phyloP scores from a whole-genome alignment of 805 yeast species.

The Candida suzukii region DNA sequence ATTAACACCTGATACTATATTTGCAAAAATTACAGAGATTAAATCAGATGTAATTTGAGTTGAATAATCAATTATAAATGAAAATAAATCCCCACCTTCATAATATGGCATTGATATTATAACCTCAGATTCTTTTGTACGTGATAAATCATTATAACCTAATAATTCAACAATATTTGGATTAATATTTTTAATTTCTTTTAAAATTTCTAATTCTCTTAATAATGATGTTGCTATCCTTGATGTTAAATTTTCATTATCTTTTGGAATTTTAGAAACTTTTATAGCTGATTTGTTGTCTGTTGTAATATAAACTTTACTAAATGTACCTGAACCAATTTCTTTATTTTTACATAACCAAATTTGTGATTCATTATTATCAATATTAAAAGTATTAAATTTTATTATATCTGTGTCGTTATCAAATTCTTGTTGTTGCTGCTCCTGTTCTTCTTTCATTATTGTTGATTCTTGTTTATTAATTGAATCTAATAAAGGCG shows the following conservation, averaged over 20 bases:
- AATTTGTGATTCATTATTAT: slow-evolving; percentile 10
- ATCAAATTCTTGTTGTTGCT: not conserved
- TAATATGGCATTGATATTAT: slow-evolving; percentile 67
- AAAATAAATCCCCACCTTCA: slow-evolving; percentile 79
- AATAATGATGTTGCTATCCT: slow-evolving; percentile 54
- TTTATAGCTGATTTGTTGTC: slow-evolving; percentile 60
- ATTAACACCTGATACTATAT: slow-evolving; percentile 59
- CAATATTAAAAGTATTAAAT: slow-evolving; percentile 7
- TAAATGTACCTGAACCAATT: slow-evolving; percentile 65
- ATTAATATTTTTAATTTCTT: slow-evolving; percentile 36
- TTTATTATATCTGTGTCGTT: slow-evolving; percentile 1
- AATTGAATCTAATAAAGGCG: too few relatives aligned
- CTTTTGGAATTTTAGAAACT: slow-evolving; percentile 36
- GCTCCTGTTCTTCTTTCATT: slow-evolving; percentile 4
- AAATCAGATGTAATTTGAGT: slow-evolving; percentile 38
- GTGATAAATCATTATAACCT: slow-evolving; percentile 38
- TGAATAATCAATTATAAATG: slow-evolving; percentile 43
- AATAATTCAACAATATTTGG: slow-evolving; percentile 63
- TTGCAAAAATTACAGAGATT: slow-evolving; percentile 59
- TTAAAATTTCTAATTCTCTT: slow-evolving; percentile 71
- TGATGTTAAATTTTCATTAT: slow-evolving; percentile 29
- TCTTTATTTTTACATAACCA: slow-evolving; percentile 33
- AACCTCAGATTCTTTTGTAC: slow-evolving; percentile 16
- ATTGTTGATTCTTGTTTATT: too few relatives aligned
- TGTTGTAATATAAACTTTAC: slow-evolving; percentile 48